Evolutionary conservation across 208 protist species (phyloP), one percentile per base, ranked within the genome.

Genomic region (Endotrypanum monterogeii): DNA sequence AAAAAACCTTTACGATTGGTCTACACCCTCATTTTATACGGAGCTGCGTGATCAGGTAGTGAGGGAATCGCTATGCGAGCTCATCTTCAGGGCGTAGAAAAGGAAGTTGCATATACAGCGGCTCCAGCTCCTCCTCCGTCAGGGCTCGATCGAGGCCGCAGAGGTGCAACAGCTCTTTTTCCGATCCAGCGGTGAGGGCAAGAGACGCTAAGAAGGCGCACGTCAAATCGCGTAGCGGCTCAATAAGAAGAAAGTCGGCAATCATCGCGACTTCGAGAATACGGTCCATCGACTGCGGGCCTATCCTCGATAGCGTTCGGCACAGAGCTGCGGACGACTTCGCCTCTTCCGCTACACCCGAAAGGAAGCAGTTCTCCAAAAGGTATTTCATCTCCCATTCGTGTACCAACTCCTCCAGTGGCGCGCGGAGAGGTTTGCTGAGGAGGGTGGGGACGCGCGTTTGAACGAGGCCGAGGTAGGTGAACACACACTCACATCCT

Each of bases 211-310:
- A 54, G 75, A 96, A 88, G 14, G 88, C 89, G 71, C 92, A 96
- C 1, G 85, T 92, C 32, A 96, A 71, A 67, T 96, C 89, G 8
- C 89, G 76, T 55, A 96, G 74, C 14, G 89, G 83, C 57, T 96
- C 89, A 44, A 96, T 86, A 44, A 94, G 75, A 32, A 96, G 84
- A 84, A 96, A 96, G 69, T 96, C 92, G 55, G 88, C 92, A 18
- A 96, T 39, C 87, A 94, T 93, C 41, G 89, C 89, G n/a, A 96
- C 84, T 77, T 96, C 92, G 3, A 94, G 44, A 4, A 94, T 25
- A 8, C 79, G 73, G 73, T 92, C 86, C 46, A 94, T 68, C 25
- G 84, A 72, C 20, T 66, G 61, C 6, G 86, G 78, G 4, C 85
- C 85, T 12, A 67, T 67, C 55, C 80, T 84, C 18, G 83, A 58